Conservation (phyloP, 805 yeast species). For the Priceomyces carsonii region DNA sequence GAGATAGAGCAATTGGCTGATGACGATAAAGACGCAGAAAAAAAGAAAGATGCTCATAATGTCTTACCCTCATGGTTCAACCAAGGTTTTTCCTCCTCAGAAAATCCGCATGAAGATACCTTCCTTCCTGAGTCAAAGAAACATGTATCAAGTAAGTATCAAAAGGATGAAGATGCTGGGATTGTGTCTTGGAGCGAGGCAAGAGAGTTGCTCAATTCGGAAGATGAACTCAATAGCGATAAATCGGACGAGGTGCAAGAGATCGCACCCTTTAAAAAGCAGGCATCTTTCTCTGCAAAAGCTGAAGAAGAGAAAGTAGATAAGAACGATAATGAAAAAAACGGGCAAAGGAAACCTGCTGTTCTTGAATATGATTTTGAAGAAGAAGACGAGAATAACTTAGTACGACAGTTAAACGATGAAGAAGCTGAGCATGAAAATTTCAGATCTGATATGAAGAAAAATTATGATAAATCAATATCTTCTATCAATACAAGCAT, state of each 20-base stretch:
- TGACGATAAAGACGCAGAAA: conserved; percentile 8
- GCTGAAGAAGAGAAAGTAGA: conserved; percentile 1
- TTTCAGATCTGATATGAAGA: conserved; percentile 45
- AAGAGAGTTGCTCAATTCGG: conserved; percentile 24
- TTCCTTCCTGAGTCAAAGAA: conserved; percentile 2
- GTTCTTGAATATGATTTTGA: conserved; percentile 64
- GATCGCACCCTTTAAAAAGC: conserved; percentile 4
- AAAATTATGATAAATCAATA: conserved; percentile 18
- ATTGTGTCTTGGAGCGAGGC: conserved; percentile 54
- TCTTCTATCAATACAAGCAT: conserved; percentile 37
- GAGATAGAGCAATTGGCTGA: conserved; percentile 9
- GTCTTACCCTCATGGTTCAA: conserved; percentile 36
- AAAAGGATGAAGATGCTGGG: conserved; percentile 49
- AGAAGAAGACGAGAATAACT: conserved; percentile 74
- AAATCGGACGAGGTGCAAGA: conserved; percentile 13
- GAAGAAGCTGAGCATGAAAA: conserved; percentile 75
- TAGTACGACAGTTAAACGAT: conserved; percentile 58
- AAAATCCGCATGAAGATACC: conserved; percentile 6
- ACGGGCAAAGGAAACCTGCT: conserved; percentile 15
- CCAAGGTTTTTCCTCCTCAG: conserved; percentile 3
- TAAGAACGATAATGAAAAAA: conserved; percentile 1
- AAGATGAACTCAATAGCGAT: conserved; percentile 11
- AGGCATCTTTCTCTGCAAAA: not conserved
- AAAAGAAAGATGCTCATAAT: conserved; percentile 4
- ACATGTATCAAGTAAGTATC: conserved; percentile 8